A percentile compares a stretch with the other conserved stretches of the same genome.
phyloP scores from a whole-genome alignment of 106 monocot species.

The Acorus gramineus region DNA sequence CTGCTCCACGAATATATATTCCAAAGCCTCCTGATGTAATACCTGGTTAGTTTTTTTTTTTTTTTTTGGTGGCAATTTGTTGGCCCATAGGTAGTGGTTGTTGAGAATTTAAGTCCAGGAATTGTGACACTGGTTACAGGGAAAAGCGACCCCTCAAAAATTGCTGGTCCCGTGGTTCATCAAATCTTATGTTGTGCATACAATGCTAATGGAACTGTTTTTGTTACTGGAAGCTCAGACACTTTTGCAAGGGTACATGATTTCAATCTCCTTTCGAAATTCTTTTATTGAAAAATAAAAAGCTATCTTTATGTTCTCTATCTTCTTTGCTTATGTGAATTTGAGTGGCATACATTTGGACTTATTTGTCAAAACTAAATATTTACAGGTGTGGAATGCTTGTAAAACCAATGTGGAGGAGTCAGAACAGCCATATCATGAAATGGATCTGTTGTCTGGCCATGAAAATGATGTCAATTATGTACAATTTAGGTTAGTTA shows the following conservation, averaged over 20 bases:
- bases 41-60: constrained; percentile 41
- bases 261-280: not conserved
- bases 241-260: constrained; percentile 77
- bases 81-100: not conserved
- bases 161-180: constrained; percentile 35
- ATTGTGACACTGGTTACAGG: constrained; percentile 37
- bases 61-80: not conserved
- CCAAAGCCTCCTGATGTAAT: constrained; percentile 73
- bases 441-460: constrained; percentile 96
- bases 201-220: constrained; percentile 96
- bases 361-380: not conserved
- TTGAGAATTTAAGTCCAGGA: constrained; percentile 1
- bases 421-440: constrained; percentile 70
- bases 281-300: too few species aligned
- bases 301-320: too few species aligned
- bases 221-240: constrained; percentile 99
- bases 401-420: constrained; percentile 59
- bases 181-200: constrained; percentile 95
- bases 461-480: constrained; percentile 99
- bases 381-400: constrained; percentile 89
- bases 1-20: constrained; percentile 55
- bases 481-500: constrained; percentile 84
- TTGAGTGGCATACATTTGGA: too few species aligned
- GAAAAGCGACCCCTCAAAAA: constrained; percentile 57
- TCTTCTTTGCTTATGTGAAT: too few species aligned